phyloP scores from a whole-genome alignment of 495 filamentous ascomycete genomes.

The Neurospora terricola region DNA sequence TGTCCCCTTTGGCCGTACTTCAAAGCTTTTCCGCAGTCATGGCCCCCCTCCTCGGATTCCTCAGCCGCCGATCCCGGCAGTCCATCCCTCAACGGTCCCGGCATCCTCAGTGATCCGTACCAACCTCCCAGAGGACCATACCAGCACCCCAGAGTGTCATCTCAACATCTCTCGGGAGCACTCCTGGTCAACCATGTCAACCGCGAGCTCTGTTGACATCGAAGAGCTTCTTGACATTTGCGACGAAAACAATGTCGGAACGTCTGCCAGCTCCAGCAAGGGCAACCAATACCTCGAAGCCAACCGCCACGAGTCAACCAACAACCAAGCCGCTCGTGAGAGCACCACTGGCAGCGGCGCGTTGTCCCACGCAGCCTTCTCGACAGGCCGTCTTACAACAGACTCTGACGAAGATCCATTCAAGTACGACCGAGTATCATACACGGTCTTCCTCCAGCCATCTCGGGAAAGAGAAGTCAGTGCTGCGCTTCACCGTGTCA shows the following conservation, averaged over 20 bases:
- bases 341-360: neutral
- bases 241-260: neutral
- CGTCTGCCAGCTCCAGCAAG: neutral
- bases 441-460: slow-evolving; percentile 14
- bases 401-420: slow-evolving; percentile 25
- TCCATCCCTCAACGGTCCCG: neutral
- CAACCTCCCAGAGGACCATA: neutral
- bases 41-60: neutral
- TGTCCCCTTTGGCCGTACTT: neutral
- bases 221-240: neutral
- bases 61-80: neutral
- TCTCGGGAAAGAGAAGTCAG: slow-evolving; percentile 21
- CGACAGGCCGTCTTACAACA: slow-evolving; percentile 5
- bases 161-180: neutral
- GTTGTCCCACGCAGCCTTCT: slow-evolving; percentile 2
- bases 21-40: neutral
- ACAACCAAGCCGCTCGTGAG: neutral
- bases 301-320: neutral
- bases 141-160: neutral
- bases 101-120: neutral
- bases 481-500: slow-evolving; percentile 12
- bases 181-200: neutral
- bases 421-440: slow-evolving; percentile 19
- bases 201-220: neutral
- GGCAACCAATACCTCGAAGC: neutral